Evolutionary conservation across 148 eudicot genomes (phyloP).

Genomic region (Mesembryanthemum crystallinum): DNA sequence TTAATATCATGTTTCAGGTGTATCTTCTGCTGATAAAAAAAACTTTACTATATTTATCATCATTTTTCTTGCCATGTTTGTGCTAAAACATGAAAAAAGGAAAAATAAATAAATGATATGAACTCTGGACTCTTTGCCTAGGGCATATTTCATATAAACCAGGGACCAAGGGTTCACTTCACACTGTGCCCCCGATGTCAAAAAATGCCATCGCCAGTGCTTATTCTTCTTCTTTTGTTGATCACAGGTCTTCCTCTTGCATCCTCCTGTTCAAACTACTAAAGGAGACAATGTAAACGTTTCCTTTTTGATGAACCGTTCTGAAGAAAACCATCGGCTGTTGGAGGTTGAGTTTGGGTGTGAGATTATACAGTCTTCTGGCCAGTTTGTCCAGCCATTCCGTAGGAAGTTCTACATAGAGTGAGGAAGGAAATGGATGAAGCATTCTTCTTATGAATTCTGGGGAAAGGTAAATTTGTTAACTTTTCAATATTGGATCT

Average conservation of each 20-base stretch:
- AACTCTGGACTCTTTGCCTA: not conserved
- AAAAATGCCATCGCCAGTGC: not conserved
- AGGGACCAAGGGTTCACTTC: not conserved
- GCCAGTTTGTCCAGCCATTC: conserved; percentile 47
- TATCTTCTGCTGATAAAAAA: too few species aligned
- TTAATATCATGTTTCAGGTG: too few species aligned
- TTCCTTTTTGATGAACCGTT: conserved; percentile 65
- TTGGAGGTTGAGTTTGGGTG: conserved; percentile 75
- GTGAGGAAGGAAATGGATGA: conserved; percentile 39
- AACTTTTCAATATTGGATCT: not conserved
- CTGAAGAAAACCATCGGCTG: conserved; percentile 79
- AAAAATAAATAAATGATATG: too few species aligned
- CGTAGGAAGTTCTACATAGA: conserved; percentile 69
- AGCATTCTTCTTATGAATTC: conserved; percentile 7
- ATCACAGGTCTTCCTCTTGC: conserved; percentile 69
- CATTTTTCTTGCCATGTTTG: not conserved
- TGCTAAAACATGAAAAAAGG: not conserved
- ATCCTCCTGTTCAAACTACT: conserved; percentile 42
- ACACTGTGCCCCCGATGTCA: not conserved
- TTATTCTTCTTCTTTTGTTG: not conserved
- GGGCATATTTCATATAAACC: not conserved
- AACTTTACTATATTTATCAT: too few species aligned
- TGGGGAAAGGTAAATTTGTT: conserved; percentile 12
- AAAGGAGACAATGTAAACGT: conserved; percentile 52
- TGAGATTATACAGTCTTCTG: conserved; percentile 51